Base-by-base conservation (phyloP, 768 basidiomycete genomes). In the Grammothele lineata region DNA sequence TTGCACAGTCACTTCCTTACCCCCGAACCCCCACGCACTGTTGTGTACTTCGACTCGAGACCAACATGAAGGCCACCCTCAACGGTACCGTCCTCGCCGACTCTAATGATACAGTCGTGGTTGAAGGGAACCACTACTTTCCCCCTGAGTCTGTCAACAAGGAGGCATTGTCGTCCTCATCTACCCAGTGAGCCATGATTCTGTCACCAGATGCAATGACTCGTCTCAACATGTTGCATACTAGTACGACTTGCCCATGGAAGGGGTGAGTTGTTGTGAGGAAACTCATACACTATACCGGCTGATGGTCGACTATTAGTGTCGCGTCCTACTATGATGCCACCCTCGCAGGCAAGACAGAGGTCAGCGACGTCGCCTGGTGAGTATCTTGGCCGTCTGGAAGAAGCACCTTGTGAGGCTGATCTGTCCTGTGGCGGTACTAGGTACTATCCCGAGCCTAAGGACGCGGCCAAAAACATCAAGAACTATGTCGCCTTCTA, bases 121-220 rank as follows among this genome's bases (percentile, higher is more conserved):
- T 89, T 37, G 84, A 87, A 55, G 75, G 74, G 11, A 87, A 85
- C 53, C 78, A 85, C 52, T 88, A 88, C 66, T 89, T 89, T 60
- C 85, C 87, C 4, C 79, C 80, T 0, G 61, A 68, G 1, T 65
- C 74, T 1, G 66, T 89, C 21, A 67, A 73, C 33, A 68, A 62
- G 34, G 62, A 68, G 4, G 51, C 71, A 11, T 71, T 88, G 51
- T 68, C 48, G 14, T 59, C 66, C 17, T 88, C 87, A 1, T 53
- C 66, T 27, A 85, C 81, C 0, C 68, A 63, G 81, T 83, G 45
- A 64, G 33, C 37, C 14, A 26, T 4, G 36, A 2, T 36, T 44
- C 41, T 32, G 26, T 34, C 37, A 26, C 42, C 14, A 5, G 6
- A n/a, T 42, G 37, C 14, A 25, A 22, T 35, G 37, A 33, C 18